Percentiles rank a stretch among this genome's conserved stretches.
phyloP scores from a whole-genome alignment of 495 filamentous ascomycete species.

The Talaromyces trachyspermus region DNA sequence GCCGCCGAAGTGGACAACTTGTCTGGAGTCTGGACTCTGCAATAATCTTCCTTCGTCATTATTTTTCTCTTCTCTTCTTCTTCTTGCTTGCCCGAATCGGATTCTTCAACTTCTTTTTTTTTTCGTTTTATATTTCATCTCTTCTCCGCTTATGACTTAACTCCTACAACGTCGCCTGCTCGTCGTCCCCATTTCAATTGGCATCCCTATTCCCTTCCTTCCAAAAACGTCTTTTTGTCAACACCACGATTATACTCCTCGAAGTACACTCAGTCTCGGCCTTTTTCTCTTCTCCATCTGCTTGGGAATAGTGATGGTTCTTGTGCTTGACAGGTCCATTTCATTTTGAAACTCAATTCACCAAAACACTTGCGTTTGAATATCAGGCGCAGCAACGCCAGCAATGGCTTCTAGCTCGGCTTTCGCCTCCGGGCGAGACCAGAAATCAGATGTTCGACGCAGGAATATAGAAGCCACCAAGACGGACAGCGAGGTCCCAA shows the following conservation, averaged over 20 bases:
- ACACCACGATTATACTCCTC: too few species aligned
- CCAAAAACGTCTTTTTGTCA: too few species aligned
- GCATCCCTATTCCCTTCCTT: too few species aligned
- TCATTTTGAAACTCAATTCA: not conserved
- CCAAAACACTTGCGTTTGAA: not conserved
- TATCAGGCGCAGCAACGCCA: constrained; percentile 9
- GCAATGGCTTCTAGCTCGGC: constrained; percentile 29
- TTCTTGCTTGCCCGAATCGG: not conserved
- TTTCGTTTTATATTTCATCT: not conserved
- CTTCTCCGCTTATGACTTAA: too few species aligned
- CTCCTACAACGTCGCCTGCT: not conserved
- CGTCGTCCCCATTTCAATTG: too few species aligned
- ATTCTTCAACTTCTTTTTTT: not conserved
- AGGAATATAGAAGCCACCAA: constrained; percentile 58
- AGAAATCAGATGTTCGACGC: constrained; percentile 60
- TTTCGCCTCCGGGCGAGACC: constrained; percentile 60
- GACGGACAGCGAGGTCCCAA: constrained; percentile 25
- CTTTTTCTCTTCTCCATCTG: not conserved
- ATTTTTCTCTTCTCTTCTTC: not conserved
- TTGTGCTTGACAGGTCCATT: not conserved
- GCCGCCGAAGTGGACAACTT: constrained; percentile 5
- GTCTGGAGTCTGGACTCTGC: too few species aligned
- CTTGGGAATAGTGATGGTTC: not conserved
- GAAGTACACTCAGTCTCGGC: too few species aligned
- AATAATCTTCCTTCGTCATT: not conserved